These are phyloP conservation scores for Saprolegnia parasitica DNA, from an alignment of 352 stramenopile genomes.

Conservation along the genomic window DNA sequence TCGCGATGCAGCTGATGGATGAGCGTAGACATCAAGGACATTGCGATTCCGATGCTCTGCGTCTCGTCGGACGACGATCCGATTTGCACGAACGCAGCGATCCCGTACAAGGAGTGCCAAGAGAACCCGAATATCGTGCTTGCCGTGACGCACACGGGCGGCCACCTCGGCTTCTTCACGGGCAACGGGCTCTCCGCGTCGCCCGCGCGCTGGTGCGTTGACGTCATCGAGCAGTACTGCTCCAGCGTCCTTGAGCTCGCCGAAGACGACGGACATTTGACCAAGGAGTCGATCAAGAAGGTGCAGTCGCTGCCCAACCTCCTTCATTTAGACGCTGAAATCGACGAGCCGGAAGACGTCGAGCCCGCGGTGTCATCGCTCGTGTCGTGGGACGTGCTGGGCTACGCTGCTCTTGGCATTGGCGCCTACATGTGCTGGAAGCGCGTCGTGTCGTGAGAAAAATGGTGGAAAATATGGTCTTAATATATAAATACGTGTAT, in stretches of 20 bases:
- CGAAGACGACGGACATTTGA: slow-evolving; percentile 1
- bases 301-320: background rate
- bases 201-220: slow-evolving; percentile 13
- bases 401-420: background rate
- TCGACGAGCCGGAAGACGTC: background rate
- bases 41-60: slow-evolving; percentile 44
- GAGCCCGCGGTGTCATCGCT: background rate
- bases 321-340: background rate
- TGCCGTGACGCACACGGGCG: slow-evolving; percentile 52
- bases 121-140: slow-evolving; percentile 64
- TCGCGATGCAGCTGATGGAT: background rate
- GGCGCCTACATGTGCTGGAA: slow-evolving; percentile 8
- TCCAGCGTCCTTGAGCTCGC: background rate
- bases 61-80: slow-evolving; percentile 50
- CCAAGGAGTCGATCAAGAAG: slow-evolving; percentile 1
- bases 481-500: slow-evolving; percentile 13
- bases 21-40: slow-evolving; percentile 32
- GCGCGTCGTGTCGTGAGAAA: background rate
- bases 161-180: slow-evolving; percentile 70
- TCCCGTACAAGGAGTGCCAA: slow-evolving; percentile 34
- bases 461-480: too few relatives aligned
- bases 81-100: slow-evolving; percentile 39
- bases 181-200: slow-evolving; percentile 14
- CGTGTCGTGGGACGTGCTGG: background rate
- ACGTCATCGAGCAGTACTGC: slow-evolving; percentile 23